Base-by-base conservation (phyloP, 805 yeast genomes). In the Maudiozyma barnettii region DNA sequence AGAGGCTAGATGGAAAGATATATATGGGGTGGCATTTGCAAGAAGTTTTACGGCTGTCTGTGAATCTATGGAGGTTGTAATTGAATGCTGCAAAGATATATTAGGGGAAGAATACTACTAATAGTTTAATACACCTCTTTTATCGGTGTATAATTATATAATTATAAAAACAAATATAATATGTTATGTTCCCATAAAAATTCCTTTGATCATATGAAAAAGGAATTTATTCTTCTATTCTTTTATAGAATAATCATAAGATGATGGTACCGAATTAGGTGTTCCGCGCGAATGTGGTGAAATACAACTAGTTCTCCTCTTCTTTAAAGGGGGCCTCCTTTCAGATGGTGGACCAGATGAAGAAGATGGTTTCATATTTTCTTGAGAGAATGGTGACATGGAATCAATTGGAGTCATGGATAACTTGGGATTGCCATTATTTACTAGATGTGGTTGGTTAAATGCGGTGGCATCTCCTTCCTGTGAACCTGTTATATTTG, bases 1-100 rank as follows among this genome's bases (percentile, higher is more conserved):
- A 49, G 63, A 61, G 52, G 48, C 61, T 12, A 68, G 72, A 49
- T 74, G 78, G 79, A 66, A 68, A 9, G 71, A 69, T 41, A 68
- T 75, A 26, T 78, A 75, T 51, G 75, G 74, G 10, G 66, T 73
- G 62, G 77, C 77, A 1, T 73, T 73, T 54, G 67, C 77, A 1
- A 67, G 72, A 44, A 72, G 78, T 0, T 72, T 72, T 49, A 74
- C 77, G 0, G 66, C 67, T 19, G 68, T 74, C n/a, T 64, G 76
- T 0, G 69, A 66, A 45, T 73, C 68, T 39, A 51, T 73, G 41
- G 72, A 73, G 44, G 60, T 60, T 37, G 51, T 74, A 12, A 60
- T 68, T 5, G 53, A 54, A 3, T 55, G 61, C 18, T 58, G 73
- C n/a, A 74, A 70, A 51, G 69, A 64, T 23, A 64, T 74, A 9